phyloP scores from a whole-genome alignment of 345 rosid species.

The Eucalyptus tenuipes region DNA sequence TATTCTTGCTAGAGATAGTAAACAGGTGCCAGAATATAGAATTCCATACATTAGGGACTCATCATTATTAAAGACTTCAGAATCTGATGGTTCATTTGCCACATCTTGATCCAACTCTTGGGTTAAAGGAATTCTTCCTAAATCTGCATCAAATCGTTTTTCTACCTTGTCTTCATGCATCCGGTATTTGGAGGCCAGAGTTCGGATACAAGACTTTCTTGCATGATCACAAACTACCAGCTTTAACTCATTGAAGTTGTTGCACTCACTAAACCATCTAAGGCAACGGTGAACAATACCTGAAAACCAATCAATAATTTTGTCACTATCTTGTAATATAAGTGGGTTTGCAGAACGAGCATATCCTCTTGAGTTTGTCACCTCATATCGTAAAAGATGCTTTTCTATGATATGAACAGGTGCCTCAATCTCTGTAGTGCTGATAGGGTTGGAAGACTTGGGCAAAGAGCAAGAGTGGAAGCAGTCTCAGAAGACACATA shows the following conservation, averaged over 20 bases:
- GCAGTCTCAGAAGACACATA: slow-evolving; percentile 75
- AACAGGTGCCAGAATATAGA: slow-evolving; percentile 46
- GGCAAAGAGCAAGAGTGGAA: slow-evolving; percentile 45
- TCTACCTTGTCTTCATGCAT: slow-evolving; percentile 61
- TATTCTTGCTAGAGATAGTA: slow-evolving; percentile 59
- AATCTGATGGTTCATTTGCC: slow-evolving; percentile 16
- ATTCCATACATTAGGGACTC: slow-evolving; percentile 63
- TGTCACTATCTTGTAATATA: slow-evolving; percentile 51
- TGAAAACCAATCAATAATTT: slow-evolving; percentile 74
- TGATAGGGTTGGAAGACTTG: slow-evolving; percentile 13
- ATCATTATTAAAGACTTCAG: slow-evolving; percentile 26
- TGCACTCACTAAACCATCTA: slow-evolving; percentile 53
- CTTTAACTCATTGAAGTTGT: slow-evolving; percentile 61
- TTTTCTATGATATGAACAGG: slow-evolving; percentile 60
- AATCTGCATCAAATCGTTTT: slow-evolving; percentile 53
- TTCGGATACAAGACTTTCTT: slow-evolving; percentile 73
- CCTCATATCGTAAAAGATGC: slow-evolving; percentile 66
- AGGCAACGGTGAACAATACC: slow-evolving; percentile 68
- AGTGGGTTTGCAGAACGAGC: slow-evolving; percentile 36
- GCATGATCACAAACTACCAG: slow-evolving; percentile 33
- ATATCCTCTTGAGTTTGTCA: slow-evolving; percentile 48
- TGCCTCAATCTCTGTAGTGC: slow-evolving; percentile 41
- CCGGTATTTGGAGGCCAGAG: slow-evolving; percentile 72
- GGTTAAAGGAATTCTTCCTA: slow-evolving; percentile 40
- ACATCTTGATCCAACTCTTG: slow-evolving; percentile 43